These are phyloP conservation scores for Phytopythium ostracodes DNA, from an alignment of 352 stramenopile genomes.

Conservation along the genomic window DNA sequence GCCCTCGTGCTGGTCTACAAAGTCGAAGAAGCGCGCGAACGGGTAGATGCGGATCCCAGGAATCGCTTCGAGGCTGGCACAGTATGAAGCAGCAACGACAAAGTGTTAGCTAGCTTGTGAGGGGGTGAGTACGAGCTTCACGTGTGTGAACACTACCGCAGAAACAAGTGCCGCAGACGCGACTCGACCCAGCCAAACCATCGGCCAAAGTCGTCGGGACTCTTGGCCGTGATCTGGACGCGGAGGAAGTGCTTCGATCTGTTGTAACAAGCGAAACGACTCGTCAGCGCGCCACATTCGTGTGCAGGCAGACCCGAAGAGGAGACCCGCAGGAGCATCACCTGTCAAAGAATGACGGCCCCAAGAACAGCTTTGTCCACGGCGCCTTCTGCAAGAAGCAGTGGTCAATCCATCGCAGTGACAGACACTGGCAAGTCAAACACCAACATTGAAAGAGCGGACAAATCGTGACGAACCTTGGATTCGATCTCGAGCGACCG, in stretches of 20 bases:
- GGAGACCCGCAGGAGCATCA: no score
- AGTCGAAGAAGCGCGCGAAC: slow-evolving; percentile 83
- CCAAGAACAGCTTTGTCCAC: slow-evolving; percentile 79
- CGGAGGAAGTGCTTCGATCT: slow-evolving; percentile 82
- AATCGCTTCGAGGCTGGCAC: slow-evolving; percentile 50
- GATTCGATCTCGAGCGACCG: slow-evolving; percentile 78
- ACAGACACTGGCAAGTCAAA: background rate
- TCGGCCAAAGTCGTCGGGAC: slow-evolving; percentile 47
- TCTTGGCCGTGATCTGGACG: slow-evolving; percentile 62
- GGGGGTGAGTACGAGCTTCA: background rate
- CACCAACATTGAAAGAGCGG: background rate
- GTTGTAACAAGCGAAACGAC: background rate
- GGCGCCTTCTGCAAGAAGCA: slow-evolving; percentile 42
- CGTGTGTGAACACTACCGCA: slow-evolving; percentile 36
- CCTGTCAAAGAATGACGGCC: slow-evolving; percentile 74
- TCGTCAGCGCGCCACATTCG: background rate
- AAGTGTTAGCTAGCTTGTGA: background rate
- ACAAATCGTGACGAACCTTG: slow-evolving; percentile 38
- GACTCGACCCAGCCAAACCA: slow-evolving; percentile 90
- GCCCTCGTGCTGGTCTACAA: slow-evolving; percentile 15
- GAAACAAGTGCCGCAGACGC: slow-evolving; percentile 72
- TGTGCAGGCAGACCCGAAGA: background rate
- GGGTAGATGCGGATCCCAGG: slow-evolving; percentile 58
- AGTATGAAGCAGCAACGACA: background rate
- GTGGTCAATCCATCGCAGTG: slow-evolving; percentile 3